Conservation (phyloP, 495 filamentous ascomycete species). For the Lasiosphaeria ovina region DNA sequence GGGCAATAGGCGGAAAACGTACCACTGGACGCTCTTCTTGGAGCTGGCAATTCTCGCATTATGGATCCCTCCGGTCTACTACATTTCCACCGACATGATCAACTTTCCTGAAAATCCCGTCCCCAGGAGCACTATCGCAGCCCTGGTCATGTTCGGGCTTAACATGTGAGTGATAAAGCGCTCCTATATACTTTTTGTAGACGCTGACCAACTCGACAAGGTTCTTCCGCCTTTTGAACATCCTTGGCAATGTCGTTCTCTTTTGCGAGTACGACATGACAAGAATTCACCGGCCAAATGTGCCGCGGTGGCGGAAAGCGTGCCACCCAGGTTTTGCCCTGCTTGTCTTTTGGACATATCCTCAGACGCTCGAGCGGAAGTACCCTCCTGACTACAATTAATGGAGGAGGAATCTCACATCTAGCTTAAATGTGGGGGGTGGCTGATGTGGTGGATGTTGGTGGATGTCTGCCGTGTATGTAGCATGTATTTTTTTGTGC, state of each 20-base stretch:
- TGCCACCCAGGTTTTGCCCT: conserved; percentile 13
- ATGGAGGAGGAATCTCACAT: background rate
- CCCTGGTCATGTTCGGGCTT: conserved; percentile 22
- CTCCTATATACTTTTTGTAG: background rate
- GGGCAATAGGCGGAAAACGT: conserved; percentile 18
- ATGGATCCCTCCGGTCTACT: conserved; percentile 32
- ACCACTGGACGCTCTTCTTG: conserved; percentile 20
- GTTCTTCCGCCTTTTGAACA: conserved; percentile 28
- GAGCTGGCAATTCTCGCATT: conserved; percentile 30
- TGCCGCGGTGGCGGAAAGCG: conserved; percentile 11
- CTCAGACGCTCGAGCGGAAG: conserved; percentile 26
- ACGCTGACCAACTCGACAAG: conserved; percentile 6
- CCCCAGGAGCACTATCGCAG: conserved; percentile 11
- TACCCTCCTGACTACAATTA: conserved; percentile 17
- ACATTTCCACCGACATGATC: conserved; percentile 13
- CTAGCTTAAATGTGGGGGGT: too few species aligned
- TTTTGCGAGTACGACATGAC: conserved; percentile 24
- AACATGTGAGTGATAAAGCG: conserved; percentile 23
- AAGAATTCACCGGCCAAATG: conserved; percentile 6
- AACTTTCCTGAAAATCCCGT: background rate
- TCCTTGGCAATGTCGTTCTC: conserved; percentile 25
- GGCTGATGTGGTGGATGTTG: too few species aligned
- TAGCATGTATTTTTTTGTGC: too few species aligned
- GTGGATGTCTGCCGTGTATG: too few species aligned
- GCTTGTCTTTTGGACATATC: conserved; percentile 32